Evolutionary conservation across 352 stramenopile genomes (phyloP), one percentile per base, ranked within the genome.

Genomic region (Phytophthora sp.): DNA sequence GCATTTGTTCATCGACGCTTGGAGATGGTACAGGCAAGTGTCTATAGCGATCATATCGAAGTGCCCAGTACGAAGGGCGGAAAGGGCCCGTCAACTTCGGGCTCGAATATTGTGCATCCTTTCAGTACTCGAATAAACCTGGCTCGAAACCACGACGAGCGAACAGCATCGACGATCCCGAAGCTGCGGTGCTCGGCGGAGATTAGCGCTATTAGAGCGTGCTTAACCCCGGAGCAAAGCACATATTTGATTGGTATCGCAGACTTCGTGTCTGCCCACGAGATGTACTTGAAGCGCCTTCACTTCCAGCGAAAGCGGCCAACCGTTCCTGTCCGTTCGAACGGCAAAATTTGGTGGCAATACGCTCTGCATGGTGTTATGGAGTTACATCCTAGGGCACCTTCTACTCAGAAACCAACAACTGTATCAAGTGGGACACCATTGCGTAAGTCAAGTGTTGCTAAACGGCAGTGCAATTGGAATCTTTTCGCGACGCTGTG

Each of bases 281-380:
- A 95, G 35, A 76, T 85, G 63, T 94, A 92, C 64, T 73, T 96
- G 24, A 94, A 94, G 62, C 79, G 83, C 4, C 82, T 94, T 49
- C 86, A 94, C 50, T 93, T 83, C 35, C 77, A 84, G 20, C 79
- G 80, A 46, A 83, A 89, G 31, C 76, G 88, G 8, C 86, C 86
- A 16, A 78, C 53, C 12, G 73, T 82, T 29, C 57, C 82, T 12
- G 62, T 92, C 23, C 73, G 68, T 13, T 71, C 71, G 2, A 77
- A 93, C 33, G 66, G 79, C 3, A 79, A 60, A 26, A 51, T 69
- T 46, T 96, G 88, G 88, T 96, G 88, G 88, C 66, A 87, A 54
- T 94, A 96, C 30, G 88, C 86, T 1, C 57, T 94, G 11, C 79
- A 81, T 31, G 84, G 84, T 21, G 84, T 91, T 20, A 77, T 88